These are phyloP conservation scores for Gleditsia sinensis DNA, from an alignment of 306 rosid genomes.

Conservation along the genomic window DNA sequence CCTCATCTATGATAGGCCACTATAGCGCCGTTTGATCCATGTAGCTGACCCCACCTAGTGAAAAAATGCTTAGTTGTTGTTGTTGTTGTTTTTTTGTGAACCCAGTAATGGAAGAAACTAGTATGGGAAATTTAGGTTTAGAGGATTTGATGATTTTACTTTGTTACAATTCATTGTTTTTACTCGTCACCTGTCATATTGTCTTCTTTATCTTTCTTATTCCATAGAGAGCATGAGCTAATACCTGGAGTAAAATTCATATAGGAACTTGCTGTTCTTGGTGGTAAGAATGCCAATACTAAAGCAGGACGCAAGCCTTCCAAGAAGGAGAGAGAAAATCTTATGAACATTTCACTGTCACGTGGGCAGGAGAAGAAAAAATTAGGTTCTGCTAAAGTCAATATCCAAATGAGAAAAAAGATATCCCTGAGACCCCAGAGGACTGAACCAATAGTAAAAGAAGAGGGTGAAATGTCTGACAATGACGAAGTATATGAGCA, in stretches of 20 bases:
- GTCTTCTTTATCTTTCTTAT: constrained; percentile 8
- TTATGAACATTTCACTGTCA: constrained; percentile 44
- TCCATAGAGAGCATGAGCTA: constrained; percentile 20
- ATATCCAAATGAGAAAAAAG: constrained; percentile 57
- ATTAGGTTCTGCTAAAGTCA: constrained; percentile 54
- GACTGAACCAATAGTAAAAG: constrained; percentile 83
- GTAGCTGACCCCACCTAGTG: no score
- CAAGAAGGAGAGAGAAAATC: constrained; percentile 76
- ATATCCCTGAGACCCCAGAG: constrained; percentile 62
- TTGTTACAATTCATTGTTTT: constrained; percentile 16
- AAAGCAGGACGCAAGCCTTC: constrained; percentile 75
- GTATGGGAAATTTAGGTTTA: neutral
- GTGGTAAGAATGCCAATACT: constrained; percentile 64
- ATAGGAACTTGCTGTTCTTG: constrained; percentile 87
- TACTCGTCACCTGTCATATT: constrained; percentile 21
- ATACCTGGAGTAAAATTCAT: constrained; percentile 13
- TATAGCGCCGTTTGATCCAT: no score
- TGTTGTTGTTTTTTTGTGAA: neutral
- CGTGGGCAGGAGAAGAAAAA: constrained; percentile 67
- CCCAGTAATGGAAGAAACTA: neutral
- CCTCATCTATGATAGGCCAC: no score
- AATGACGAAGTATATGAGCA: constrained; percentile 95
- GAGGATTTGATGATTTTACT: neutral
- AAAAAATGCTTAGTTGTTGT: no score
- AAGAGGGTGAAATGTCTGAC: constrained; percentile 99